Conservation (phyloP, 495 filamentous ascomycete genomes). For the Corynascus novoguineensis region DNA sequence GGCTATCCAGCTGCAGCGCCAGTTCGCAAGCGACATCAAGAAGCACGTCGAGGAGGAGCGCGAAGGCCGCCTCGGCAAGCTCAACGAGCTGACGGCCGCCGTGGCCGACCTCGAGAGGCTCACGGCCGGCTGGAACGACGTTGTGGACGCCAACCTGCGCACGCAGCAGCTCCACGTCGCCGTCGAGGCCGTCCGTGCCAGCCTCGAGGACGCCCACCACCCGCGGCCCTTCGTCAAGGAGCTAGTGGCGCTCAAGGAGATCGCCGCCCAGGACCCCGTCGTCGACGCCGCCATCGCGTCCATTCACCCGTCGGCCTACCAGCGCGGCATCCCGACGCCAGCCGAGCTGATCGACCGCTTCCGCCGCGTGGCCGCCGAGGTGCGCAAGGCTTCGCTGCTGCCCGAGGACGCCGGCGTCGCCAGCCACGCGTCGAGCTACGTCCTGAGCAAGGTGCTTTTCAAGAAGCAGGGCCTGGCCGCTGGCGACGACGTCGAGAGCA, state of each 20-base stretch:
- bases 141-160: slow-evolving; percentile 81
- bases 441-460: slow-evolving; percentile 89
- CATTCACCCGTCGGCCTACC: slow-evolving; percentile 90
- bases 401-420: slow-evolving; percentile 92
- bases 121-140: slow-evolving; percentile 74
- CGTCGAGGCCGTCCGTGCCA: slow-evolving; percentile 82
- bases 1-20: slow-evolving; percentile 76
- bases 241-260: slow-evolving; percentile 88
- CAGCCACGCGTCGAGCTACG: slow-evolving; percentile 79
- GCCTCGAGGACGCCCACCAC: slow-evolving; percentile 64
- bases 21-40: slow-evolving; percentile 72
- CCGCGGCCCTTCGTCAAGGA: slow-evolving; percentile 84
- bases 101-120: slow-evolving; percentile 79
- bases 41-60: slow-evolving; percentile 84
- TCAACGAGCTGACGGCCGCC: slow-evolving; percentile 68
- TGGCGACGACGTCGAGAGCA: slow-evolving; percentile 91
- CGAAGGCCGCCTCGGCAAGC: slow-evolving; percentile 75
- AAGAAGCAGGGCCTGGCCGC: slow-evolving; percentile 80
- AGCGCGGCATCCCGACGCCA: slow-evolving; percentile 77
- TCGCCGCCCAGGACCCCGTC: slow-evolving; percentile 73
- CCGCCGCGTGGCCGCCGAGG: slow-evolving; percentile 87
- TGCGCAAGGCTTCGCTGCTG: slow-evolving; percentile 85
- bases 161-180: slow-evolving; percentile 95
- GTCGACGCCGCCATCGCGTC: slow-evolving; percentile 87
- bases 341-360: slow-evolving; percentile 90